Evolutionary conservation across 257 asterid species (phyloP).

Genomic region (Thymus quinquecostatus): DNA sequence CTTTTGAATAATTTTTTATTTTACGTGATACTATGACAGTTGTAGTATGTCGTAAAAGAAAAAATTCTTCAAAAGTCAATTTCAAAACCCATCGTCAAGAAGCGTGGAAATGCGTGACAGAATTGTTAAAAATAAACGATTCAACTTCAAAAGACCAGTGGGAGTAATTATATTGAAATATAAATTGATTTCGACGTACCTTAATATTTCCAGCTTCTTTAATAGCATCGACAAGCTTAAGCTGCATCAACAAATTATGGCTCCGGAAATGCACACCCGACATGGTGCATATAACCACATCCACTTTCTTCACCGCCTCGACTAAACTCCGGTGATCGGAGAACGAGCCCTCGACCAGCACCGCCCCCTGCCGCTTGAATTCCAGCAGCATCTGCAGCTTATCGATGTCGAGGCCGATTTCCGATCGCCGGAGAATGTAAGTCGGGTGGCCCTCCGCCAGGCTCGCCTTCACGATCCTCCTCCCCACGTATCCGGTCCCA

Average conservation of each 20-base stretch:
- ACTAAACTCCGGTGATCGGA: constrained; percentile 74
- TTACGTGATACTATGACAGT: too few relatives aligned
- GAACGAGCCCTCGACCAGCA: constrained; percentile 67
- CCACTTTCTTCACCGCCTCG: constrained; percentile 73
- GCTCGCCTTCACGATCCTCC: constrained; percentile 71
- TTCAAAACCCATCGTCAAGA: too few relatives aligned
- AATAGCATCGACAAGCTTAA: constrained; percentile 75
- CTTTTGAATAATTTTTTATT: too few relatives aligned
- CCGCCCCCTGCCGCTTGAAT: constrained; percentile 71
- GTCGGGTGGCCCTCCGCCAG: constrained; percentile 75
- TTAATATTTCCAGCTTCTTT: constrained; percentile 85
- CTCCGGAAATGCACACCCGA: constrained; percentile 84
- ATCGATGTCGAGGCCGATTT: constrained; percentile 74
- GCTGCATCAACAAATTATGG: constrained; percentile 71
- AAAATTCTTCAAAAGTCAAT: too few relatives aligned
- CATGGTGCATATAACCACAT: constrained; percentile 82
- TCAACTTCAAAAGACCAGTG: too few relatives aligned
- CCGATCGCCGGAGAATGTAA: constrained; percentile 62
- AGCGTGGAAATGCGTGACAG: too few relatives aligned
- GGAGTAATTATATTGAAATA: too few relatives aligned
- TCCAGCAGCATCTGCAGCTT: constrained; percentile 63
- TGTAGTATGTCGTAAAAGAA: too few relatives aligned
- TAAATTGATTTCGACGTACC: constrained; percentile 38
- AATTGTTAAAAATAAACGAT: too few relatives aligned
- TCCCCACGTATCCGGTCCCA: constrained; percentile 81